These are phyloP conservation scores for Lolium multiflorum DNA, from an alignment of 176 grass and related monocot species.

Conservation along the genomic window DNA sequence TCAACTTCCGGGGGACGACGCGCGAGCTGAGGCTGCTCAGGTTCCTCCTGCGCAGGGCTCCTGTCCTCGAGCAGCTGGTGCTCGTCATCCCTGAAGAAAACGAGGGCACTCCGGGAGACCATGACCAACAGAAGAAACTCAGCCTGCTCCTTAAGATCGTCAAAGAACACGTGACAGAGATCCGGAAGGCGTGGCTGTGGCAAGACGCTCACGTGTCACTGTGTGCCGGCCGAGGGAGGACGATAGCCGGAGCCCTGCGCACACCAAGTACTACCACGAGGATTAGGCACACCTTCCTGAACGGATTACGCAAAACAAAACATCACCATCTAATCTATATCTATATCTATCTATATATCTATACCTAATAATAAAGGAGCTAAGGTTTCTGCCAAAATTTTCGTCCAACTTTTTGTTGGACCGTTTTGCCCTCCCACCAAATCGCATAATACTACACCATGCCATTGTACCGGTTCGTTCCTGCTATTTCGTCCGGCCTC, in stretches of 20 bases:
- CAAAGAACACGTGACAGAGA: conserved; percentile 19
- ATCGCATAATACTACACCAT: too few relatives aligned
- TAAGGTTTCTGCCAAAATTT: too few relatives aligned
- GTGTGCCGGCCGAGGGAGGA: conserved; percentile 40
- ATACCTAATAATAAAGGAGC: too few relatives aligned
- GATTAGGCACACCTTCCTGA: not conserved
- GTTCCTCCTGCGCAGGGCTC: conserved; percentile 50
- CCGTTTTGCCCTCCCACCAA: too few relatives aligned
- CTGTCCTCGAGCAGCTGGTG: conserved; percentile 52
- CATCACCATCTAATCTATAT: too few relatives aligned
- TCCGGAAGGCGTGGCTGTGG: conserved; percentile 43
- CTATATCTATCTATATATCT: too few relatives aligned
- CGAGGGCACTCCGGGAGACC: not conserved
- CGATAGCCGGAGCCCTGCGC: not conserved
- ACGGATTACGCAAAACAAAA: too few relatives aligned
- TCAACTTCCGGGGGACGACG: conserved; percentile 49
- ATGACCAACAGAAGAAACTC: not conserved
- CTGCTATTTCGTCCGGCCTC: too few relatives aligned
- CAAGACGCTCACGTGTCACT: conserved; percentile 22
- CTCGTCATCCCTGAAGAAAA: conserved; percentile 40
- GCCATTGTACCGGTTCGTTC: too few relatives aligned
- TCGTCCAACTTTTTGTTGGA: too few relatives aligned
- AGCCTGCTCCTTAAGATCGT: conserved; percentile 43
- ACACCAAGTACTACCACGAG: conserved; percentile 1
- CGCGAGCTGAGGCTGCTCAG: conserved; percentile 49